These are phyloP conservation scores for Lentinula boryana DNA, from an alignment of 768 basidiomycete species.

Conservation along the genomic window DNA sequence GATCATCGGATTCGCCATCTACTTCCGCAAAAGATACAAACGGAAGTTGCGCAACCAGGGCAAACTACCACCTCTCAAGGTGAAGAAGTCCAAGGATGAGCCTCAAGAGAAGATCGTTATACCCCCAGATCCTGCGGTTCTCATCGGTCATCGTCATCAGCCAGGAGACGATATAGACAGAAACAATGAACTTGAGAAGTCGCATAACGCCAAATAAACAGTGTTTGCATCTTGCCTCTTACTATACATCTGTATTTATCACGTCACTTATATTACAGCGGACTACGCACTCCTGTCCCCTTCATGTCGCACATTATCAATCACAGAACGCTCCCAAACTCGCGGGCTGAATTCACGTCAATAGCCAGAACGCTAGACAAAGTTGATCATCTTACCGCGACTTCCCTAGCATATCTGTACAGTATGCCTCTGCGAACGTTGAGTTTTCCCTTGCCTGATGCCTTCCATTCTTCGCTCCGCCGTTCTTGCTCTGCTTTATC, in stretches of 20 bases:
- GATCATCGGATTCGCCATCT: slow-evolving; percentile 51
- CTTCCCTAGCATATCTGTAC: slow-evolving; percentile 78
- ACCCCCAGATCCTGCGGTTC: slow-evolving; percentile 62
- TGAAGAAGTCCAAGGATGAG: slow-evolving; percentile 25
- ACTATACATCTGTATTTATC: no score
- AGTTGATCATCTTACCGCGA: slow-evolving; percentile 55
- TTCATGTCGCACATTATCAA: slow-evolving; percentile 24
- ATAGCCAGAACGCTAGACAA: neutral
- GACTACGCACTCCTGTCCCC: neutral
- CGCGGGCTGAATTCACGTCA: slow-evolving; percentile 52
- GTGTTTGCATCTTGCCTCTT: no score
- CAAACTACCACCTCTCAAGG: slow-evolving; percentile 29
- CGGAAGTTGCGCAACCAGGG: slow-evolving; percentile 45
- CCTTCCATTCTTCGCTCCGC: slow-evolving; percentile 66
- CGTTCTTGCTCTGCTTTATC: slow-evolving; percentile 56
- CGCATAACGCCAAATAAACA: no score
- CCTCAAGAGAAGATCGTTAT: slow-evolving; percentile 45
- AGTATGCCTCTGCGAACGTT: slow-evolving; percentile 73
- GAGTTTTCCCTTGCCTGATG: slow-evolving; percentile 52
- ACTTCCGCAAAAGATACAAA: slow-evolving; percentile 47
- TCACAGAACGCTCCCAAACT: slow-evolving; percentile 81
- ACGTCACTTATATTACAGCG: no score
- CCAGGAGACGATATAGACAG: slow-evolving; percentile 26
- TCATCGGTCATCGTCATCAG: slow-evolving; percentile 39
- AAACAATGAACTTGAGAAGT: no score